These are phyloP conservation scores for Bondarzewia mesenterica DNA, from an alignment of 1,284 basidiomycete species.

Conservation along the genomic window DNA sequence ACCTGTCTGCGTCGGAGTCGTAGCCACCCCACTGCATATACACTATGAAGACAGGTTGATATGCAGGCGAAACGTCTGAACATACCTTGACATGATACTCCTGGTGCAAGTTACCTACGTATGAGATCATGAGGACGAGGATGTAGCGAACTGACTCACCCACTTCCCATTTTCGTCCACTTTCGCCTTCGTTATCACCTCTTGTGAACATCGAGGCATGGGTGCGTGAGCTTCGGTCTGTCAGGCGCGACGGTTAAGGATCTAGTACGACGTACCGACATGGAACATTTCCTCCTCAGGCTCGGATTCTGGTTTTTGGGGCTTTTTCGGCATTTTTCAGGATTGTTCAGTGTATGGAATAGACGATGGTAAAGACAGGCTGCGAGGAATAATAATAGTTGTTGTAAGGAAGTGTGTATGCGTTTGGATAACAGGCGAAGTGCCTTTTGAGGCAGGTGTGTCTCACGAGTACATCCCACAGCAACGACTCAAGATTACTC, in stretches of 20 bases:
- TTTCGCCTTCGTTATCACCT: slow-evolving; percentile 45
- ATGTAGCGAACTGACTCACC: slow-evolving; percentile 38
- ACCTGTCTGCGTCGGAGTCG: slow-evolving; percentile 40
- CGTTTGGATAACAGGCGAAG: not conserved
- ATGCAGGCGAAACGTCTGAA: not conserved
- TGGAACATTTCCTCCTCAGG: slow-evolving; percentile 35
- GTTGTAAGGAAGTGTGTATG: too few species aligned
- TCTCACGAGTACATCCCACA: not conserved
- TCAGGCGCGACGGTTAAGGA: slow-evolving; percentile 16
- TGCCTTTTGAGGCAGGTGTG: not conserved
- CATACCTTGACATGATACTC: slow-evolving; percentile 15
- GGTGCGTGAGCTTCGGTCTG: not conserved
- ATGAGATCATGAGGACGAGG: not conserved
- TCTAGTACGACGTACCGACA: slow-evolving; percentile 34
- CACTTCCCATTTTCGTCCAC: slow-evolving; percentile 33
- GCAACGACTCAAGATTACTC: too few species aligned
- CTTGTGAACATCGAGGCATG: slow-evolving; percentile 24
- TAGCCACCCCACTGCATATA: slow-evolving; percentile 42
- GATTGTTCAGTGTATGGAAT: not conserved
- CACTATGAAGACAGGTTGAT: slow-evolving; percentile 11
- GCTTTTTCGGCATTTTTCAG: not conserved
- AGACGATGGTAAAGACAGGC: too few species aligned
- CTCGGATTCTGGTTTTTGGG: slow-evolving; percentile 4
- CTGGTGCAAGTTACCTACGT: not conserved
- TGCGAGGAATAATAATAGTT: too few species aligned